Base-by-base conservation (phyloP, 495 filamentous ascomycete genomes). In the Lophium mytilinum region DNA sequence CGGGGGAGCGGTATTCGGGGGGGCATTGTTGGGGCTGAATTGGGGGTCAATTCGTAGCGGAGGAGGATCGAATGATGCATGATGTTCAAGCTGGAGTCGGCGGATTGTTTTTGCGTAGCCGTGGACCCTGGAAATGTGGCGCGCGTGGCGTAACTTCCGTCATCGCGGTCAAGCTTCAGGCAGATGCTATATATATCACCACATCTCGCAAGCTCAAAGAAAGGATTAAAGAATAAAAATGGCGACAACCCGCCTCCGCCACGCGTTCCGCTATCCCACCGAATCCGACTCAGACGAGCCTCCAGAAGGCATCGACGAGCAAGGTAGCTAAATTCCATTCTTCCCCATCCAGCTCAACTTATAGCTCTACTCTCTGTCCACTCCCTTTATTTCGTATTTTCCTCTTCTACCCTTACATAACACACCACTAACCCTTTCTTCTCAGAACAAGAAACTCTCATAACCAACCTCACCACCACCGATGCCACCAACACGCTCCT, bases 301-400 rank as follows among this genome's bases (percentile, higher is more conserved):
- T 24, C 48, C 53, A 7, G 66, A 70, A 53, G 66, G 69, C 19
- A 62, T 72, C 30, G 70, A 71, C 53, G 69, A 71, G 64, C 61
- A 69, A 61, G 69, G 63, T 54, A 55, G n/a, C 18, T 45, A 37
- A 4, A 51, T n/a, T 19, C 15, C 43, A 17, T 6, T 6, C 6
- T 30, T 30, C 6, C 24, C 3, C 24, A 30, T 30, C 24, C 2
- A 30, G 24, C 24, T 6, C 24, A 30, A 30, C 24, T 30, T 30
- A 6, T 30, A 2, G 2, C 24, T 30, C 24, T 30, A 3, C 24
- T 6, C 24, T 30, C 24, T 21, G 30, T 34, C 8, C 55, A 35
- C 36, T 21, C 15, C 34, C 37, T 35, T 41, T 40, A 24, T n/a
- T 40, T 43, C 37, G 19, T n/a, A 9, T 17, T 1, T 19, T 12